Evolutionary conservation across 495 filamentous ascomycete species (phyloP).

Genomic region (Baudoinia panamericana): DNA sequence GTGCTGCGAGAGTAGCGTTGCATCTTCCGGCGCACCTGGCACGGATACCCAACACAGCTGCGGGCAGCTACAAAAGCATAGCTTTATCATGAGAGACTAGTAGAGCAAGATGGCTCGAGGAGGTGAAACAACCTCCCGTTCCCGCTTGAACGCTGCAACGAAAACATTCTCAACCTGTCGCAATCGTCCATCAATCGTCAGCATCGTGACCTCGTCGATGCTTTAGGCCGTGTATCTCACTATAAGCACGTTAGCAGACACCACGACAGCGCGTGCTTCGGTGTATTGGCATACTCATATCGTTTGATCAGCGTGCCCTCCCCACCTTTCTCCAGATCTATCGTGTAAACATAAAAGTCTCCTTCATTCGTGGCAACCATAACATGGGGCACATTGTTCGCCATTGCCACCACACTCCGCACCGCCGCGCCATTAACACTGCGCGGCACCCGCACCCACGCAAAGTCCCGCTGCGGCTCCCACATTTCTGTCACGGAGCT

Average conservation of each 20-base stretch:
- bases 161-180: neutral
- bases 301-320: constrained; percentile 84
- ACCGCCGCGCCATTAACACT: constrained; percentile 35
- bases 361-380: constrained; percentile 98
- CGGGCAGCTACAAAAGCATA: too few relatives aligned
- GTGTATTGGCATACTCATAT: constrained; percentile 38
- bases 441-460: constrained; percentile 87
- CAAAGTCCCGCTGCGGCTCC: constrained; percentile 91
- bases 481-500: constrained; percentile 90
- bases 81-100: too few relatives aligned
- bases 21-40: too few relatives aligned
- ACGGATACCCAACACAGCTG: too few relatives aligned
- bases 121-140: neutral
- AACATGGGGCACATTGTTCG: constrained; percentile 78
- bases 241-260: neutral
- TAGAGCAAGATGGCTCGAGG: constrained; percentile 19
- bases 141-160: constrained; percentile 16
- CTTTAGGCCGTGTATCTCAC: constrained; percentile 17
- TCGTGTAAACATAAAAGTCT: constrained; percentile 83
- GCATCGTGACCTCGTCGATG: constrained; percentile 10
- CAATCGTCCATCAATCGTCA: constrained; percentile 11
- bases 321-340: constrained; percentile 91
- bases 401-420: constrained; percentile 88
- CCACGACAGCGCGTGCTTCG: neutral
- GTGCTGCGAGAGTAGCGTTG: too few relatives aligned